Percentiles rank a stretch among this genome's conserved stretches.
Conservation (phyloP, 2,329 filamentous ascomycete genomes). For the Talaromyces marneffei region DNA sequence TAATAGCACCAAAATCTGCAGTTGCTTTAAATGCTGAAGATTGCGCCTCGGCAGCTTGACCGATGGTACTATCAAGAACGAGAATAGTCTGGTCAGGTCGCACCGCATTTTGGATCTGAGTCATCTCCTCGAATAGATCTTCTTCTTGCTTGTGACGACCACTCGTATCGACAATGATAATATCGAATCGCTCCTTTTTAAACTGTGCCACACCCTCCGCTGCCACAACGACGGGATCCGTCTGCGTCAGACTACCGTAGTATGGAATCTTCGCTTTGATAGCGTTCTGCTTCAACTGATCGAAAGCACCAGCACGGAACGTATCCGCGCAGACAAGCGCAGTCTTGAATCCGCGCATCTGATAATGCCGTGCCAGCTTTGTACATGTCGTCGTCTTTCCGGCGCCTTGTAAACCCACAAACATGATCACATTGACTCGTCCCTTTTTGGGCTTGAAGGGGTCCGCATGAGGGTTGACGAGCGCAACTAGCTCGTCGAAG, state of each 20-base stretch:
- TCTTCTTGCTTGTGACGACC: conserved; percentile 92
- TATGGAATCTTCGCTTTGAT: conserved; percentile 99
- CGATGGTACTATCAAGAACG: conserved; percentile 94
- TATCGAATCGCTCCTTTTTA: conserved; percentile 96
- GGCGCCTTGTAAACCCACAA: conserved; percentile 93
- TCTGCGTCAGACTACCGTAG: conserved; percentile 93
- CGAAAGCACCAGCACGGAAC: conserved; percentile 95
- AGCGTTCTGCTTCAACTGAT: conserved; percentile 97
- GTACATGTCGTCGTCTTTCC: conserved; percentile 99
- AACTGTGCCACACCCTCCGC: conserved; percentile 97
- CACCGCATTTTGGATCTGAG: conserved; percentile 88
- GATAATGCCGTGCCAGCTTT: conserved; percentile 91
- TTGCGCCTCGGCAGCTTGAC: conserved; percentile 90
- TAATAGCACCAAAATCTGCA: conserved; percentile 94
- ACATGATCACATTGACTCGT: conserved; percentile 97
- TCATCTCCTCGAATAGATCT: conserved; percentile 94
- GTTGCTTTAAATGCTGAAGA: conserved; percentile 96
- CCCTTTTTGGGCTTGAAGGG: conserved; percentile 97
- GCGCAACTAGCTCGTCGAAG: conserved; percentile 90
- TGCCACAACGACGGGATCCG: conserved; percentile 87
- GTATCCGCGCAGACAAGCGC: conserved; percentile 97
- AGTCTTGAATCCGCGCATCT: conserved; percentile 83
- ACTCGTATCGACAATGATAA: conserved; percentile 97
- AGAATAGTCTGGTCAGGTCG: conserved; percentile 95
- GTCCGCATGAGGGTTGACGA: conserved; percentile 92